A percentile compares a stretch with the other conserved stretches of the same genome.
Conservation (phyloP, 73 alveolate genomes). For the Breviolum minutum region DNA sequence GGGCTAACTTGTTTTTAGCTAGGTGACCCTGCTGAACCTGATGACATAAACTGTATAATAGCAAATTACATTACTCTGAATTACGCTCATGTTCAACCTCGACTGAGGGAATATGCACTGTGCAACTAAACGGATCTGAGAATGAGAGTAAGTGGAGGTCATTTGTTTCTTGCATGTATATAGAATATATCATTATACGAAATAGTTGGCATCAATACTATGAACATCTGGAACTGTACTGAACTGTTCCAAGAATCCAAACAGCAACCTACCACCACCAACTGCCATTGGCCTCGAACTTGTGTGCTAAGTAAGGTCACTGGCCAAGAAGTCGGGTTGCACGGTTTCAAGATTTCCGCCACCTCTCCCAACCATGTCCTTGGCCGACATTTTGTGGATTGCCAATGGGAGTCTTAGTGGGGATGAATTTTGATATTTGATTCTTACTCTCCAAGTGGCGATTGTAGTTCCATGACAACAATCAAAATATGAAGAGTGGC, state of each 20-base stretch:
- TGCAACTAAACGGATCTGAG: no score
- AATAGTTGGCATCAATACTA: no score
- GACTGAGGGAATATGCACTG: no score
- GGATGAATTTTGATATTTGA: neutral
- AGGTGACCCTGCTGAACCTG: neutral
- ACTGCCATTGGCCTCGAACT: neutral
- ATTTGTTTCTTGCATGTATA: no score
- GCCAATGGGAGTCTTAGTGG: neutral
- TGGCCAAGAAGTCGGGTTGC: slow-evolving; percentile 6
- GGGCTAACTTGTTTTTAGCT: no score
- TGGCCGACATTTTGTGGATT: neutral
- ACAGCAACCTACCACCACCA: neutral
- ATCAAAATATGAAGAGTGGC: no score
- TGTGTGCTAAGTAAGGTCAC: slow-evolving; percentile 48
- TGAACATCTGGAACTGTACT: neutral
- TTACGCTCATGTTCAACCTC: no score
- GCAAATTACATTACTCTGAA: no score
- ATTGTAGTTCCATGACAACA: no score
- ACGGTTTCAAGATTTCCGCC: slow-evolving; percentile 48
- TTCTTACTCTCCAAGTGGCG: neutral
- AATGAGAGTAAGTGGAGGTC: no score
- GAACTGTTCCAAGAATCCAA: neutral
- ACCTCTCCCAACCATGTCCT: slow-evolving; percentile 59
- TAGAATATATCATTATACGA: no score
- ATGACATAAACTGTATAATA: neutral